Evolutionary conservation across 2,329 filamentous ascomycete genomes (phyloP).

Genomic region (Pseudocercospora ulei): DNA sequence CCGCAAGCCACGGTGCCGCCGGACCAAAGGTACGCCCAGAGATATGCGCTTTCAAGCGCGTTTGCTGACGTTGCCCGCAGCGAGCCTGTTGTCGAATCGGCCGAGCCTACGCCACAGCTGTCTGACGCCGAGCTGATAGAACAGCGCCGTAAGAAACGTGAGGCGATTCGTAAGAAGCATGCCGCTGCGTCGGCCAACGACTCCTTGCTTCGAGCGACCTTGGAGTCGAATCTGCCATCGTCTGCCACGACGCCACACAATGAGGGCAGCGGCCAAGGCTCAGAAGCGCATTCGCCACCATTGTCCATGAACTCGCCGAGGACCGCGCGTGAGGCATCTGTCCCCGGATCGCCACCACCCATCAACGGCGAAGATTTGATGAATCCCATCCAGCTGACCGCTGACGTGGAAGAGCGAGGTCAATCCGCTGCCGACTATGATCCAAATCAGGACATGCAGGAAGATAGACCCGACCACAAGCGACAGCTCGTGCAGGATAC

Average conservation of each 20-base stretch:
- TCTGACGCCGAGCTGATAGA: slow-evolving; percentile 79
- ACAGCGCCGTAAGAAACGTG: slow-evolving; percentile 70
- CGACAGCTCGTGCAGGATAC: slow-evolving; percentile 25
- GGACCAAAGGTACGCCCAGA: slow-evolving; percentile 18
- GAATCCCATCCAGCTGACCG: slow-evolving; percentile 29
- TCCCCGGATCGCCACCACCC: slow-evolving; percentile 31
- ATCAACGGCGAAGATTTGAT: slow-evolving; percentile 37
- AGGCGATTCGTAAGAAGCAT: slow-evolving; percentile 76
- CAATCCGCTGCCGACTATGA: slow-evolving; percentile 92
- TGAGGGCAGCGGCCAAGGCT: slow-evolving; percentile 25
- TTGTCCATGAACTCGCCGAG: slow-evolving; percentile 32
- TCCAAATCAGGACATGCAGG: slow-evolving; percentile 76
- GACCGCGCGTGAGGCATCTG: slow-evolving; percentile 30
- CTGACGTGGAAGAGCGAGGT: slow-evolving; percentile 50
- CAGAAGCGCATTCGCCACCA: slow-evolving; percentile 27
- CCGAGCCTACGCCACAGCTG: slow-evolving; percentile 40
- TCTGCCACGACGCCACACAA: slow-evolving; percentile 34
- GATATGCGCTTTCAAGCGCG: neutral
- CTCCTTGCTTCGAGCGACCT: slow-evolving; percentile 54
- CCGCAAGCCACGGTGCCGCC: slow-evolving; percentile 7
- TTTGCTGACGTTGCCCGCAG: slow-evolving; percentile 2
- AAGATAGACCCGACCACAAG: slow-evolving; percentile 47
- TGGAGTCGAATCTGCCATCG: slow-evolving; percentile 43
- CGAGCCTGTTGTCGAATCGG: slow-evolving; percentile 43
- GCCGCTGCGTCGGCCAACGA: slow-evolving; percentile 46